Base-by-base conservation (phyloP, 345 rosid species). In the Lepidium aucheri region DNA sequence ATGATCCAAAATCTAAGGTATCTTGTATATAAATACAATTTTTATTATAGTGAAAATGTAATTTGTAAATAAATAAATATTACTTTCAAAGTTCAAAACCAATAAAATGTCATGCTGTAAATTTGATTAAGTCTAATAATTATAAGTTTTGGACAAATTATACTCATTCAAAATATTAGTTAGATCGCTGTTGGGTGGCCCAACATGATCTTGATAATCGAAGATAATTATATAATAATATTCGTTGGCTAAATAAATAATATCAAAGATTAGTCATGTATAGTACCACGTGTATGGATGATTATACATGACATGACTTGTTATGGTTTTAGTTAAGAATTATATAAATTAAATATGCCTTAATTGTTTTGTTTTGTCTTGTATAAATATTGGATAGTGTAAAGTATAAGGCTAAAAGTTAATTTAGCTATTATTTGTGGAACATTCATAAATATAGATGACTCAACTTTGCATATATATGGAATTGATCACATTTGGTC, bases 171-270 rank as follows among this genome's bases (percentile, higher is more conserved):
- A 24, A 26, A 26, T 26, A 26, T 26, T 26, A 26, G 30, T 26
- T 26, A 26, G 30, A 4, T 26, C 30, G 30, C 30, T 26, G 3
- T 26, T 26, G 45, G 45, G 17, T 69, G 67, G 74, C 46, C 53
- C 67, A 60, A 60, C 46, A 52, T 61, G 63, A 69, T 70, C 18
- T 34, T 53, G 62, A 22, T 53, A 47, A 61, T 62, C 68, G 28
- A 63, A 33, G 41, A 61, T 43, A 53, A 62, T 44, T 53, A 46
- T 30, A 42, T 2, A 41, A 42, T 2, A 41, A 51, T 40, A 16
- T 35, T 30, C 17, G 3, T 20, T 50, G 7, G 53, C 28, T 18
- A 14, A 14, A 39, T 22, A 26, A 57, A 36, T 16, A 4, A 12
- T 58, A 30, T 50, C 14, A 42, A 42, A 60, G 28, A 33, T 22